Base-by-base conservation (phyloP, 2,329 filamentous ascomycete species). In the Verticillium nubilum region DNA sequence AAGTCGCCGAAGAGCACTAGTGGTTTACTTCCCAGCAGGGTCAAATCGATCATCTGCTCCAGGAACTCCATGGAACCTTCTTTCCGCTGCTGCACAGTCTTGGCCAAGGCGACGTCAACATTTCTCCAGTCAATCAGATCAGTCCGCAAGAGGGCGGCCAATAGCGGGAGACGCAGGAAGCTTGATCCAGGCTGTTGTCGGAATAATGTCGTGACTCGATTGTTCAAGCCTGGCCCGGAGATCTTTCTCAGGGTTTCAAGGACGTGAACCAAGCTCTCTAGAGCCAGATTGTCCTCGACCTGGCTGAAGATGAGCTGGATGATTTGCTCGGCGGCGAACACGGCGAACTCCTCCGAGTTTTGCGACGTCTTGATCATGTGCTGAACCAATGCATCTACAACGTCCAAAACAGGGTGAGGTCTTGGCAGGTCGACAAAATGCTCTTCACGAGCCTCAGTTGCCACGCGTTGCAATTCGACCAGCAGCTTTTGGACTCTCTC, bases 1-100 rank as follows among this genome's bases (percentile, higher is more conserved):
- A 97, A 96, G 74, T 98, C 92, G 1, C 92, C 87, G 66, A 92
- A 90, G 54, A 97, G 78, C 1, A 89, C 90, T 42, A 89, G 84
- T 0, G 92, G 91, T 52, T 87, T 86, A 54, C 92, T 90, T 65
- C 86, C 90, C 56, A 96, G 83, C 9, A 97, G 77, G 0, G 93
- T 85, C 52, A 91, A 84, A 64, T 95, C 89, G 63, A 97, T 80
- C 52, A 97, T 79, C 52, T 87, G 86, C 57, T 88, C 86, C n/a
- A 98, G 80, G 70, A 96, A 90, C 59, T 92, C 86, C 3, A 97
- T 76, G 1, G 90, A 91, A 25, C 83, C 82, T 7, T 86, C 81
- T 62, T 92, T 91, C 60, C 86, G 86, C 59, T 88, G 82, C 59
- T 85, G 79, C 23, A 98, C 80, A 2, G 89, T 86, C 69, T 89